A percentile compares a stretch with the other conserved stretches of the same genome.
These are phyloP conservation scores for Panicum virgatum DNA, from an alignment of 202 grass and related monocot genomes.

Conservation along the genomic window DNA sequence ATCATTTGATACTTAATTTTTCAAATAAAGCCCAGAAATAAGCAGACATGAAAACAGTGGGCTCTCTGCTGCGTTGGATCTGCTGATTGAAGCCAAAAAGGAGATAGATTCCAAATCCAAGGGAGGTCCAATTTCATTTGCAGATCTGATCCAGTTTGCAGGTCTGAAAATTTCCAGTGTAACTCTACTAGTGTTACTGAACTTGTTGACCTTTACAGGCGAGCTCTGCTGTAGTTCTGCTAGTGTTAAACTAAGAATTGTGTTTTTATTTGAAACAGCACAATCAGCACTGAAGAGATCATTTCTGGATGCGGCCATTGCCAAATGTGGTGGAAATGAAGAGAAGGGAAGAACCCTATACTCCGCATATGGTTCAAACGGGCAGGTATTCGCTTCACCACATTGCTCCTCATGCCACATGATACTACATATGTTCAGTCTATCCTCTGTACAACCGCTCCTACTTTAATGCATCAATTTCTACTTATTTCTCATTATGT, in stretches of 20 bases:
- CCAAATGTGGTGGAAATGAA: slow-evolving; percentile 88
- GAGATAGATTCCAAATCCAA: slow-evolving; percentile 90
- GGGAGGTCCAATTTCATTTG: slow-evolving; percentile 83
- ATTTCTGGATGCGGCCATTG: slow-evolving; percentile 81
- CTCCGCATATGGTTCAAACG: slow-evolving; percentile 88
- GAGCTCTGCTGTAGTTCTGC: not conserved
- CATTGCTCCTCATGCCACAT: too few relatives aligned
- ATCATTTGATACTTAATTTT: slow-evolving; percentile 29
- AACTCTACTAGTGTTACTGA: not conserved
- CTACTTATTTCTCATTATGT: not conserved
- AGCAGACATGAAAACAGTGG: slow-evolving; percentile 91
- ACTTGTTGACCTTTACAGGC: not conserved
- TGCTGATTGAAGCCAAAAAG: slow-evolving; percentile 71
- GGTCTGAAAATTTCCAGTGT: slow-evolving; percentile 34
- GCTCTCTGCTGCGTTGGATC: slow-evolving; percentile 68
- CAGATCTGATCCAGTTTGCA: slow-evolving; percentile 81
- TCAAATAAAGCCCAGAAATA: slow-evolving; percentile 84
- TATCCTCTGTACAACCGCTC: not conserved
- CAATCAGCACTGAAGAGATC: slow-evolving; percentile 83
- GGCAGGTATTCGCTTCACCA: slow-evolving; percentile 77
- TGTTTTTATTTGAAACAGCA: slow-evolving; percentile 60
- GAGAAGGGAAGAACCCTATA: slow-evolving; percentile 92
- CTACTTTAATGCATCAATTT: not conserved
- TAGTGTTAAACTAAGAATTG: not conserved
- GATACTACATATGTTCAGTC: slow-evolving; percentile 1